Evolutionary conservation across 225 moss, liverwort and hornwort genomes (phyloP).

Genomic region (Bryoerythrophyllum caledonicum): DNA sequence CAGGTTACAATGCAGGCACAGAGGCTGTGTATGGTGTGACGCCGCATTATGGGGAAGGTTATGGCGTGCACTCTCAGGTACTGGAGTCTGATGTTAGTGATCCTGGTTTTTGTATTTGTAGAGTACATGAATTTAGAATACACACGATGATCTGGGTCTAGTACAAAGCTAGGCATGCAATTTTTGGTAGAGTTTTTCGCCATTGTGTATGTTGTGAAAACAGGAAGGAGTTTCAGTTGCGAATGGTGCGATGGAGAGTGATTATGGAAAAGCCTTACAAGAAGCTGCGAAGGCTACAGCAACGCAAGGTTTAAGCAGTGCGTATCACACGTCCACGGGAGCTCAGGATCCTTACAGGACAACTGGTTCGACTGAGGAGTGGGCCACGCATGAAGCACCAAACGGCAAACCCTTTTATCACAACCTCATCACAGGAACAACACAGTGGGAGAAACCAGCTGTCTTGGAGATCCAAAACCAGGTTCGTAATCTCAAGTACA

Average conservation of each 20-base stretch:
- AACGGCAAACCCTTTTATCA: slow-evolving; percentile 68
- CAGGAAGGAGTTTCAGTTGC: slow-evolving; percentile 46
- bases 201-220: slow-evolving; percentile 14
- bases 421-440: slow-evolving; percentile 55
- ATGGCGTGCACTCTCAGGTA: slow-evolving; percentile 40
- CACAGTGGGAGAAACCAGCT: slow-evolving; percentile 68
- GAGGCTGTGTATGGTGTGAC: slow-evolving; percentile 28
- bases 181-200: slow-evolving; percentile 2
- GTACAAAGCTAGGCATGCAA: not conserved
- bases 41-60: slow-evolving; percentile 45
- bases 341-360: slow-evolving; percentile 41
- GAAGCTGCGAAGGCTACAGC: slow-evolving; percentile 45
- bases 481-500: slow-evolving; percentile 20
- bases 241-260: slow-evolving; percentile 45
- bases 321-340: slow-evolving; percentile 36
- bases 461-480: slow-evolving; percentile 49
- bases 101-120: slow-evolving; percentile 7
- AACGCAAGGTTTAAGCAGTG: slow-evolving; percentile 39
- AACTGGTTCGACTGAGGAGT: slow-evolving; percentile 42
- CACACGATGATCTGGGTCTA: not conserved
- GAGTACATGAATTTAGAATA: slow-evolving; percentile 1
- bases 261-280: slow-evolving; percentile 46
- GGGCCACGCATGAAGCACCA: slow-evolving; percentile 70
- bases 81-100: not conserved
- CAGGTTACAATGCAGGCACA: slow-evolving; percentile 29